Percentiles rank a stretch among this genome's conserved stretches.
These are phyloP conservation scores for Stachybotrys chartarum DNA, from an alignment of 2,329 filamentous ascomycete genomes.

Conservation along the genomic window DNA sequence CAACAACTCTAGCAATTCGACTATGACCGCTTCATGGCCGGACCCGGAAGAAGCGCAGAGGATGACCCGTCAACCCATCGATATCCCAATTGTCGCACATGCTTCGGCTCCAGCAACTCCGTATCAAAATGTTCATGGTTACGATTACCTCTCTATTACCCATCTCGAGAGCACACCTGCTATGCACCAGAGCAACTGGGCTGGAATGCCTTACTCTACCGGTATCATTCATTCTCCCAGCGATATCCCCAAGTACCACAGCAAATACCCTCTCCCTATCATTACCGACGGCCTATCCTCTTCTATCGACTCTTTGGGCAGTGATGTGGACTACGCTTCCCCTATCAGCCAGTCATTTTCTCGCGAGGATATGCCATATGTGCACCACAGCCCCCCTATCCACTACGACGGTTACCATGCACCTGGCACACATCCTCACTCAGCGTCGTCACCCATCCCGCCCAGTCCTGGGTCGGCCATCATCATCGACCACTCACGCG, in stretches of 20 bases:
- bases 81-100: constrained; percentile 18
- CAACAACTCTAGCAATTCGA: constrained; percentile 28
- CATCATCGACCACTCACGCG: constrained; percentile 44
- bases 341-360: constrained; percentile 50
- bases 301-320: constrained; percentile 52
- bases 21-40: constrained; percentile 18
- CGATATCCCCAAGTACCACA: constrained; percentile 31
- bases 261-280: constrained; percentile 37
- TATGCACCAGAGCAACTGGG: constrained; percentile 36
- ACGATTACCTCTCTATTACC: constrained; percentile 45
- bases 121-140: constrained; percentile 20
- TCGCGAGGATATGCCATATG: constrained; percentile 50
- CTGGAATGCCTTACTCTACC: constrained; percentile 38
- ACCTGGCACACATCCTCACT: constrained; percentile 33
- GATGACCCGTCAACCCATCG: constrained; percentile 23
- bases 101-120: constrained; percentile 39
- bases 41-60: constrained; percentile 26
- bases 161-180: constrained; percentile 35
- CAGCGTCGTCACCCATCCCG: constrained; percentile 44
- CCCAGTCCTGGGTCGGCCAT: constrained; percentile 49
- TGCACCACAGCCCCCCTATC: constrained; percentile 47
- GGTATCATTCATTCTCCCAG: constrained; percentile 26
- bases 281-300: constrained; percentile 44
- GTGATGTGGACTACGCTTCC: constrained; percentile 56
- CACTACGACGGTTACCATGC: constrained; percentile 50